These are phyloP conservation scores for Spatholobus suberectus DNA, from an alignment of 306 rosid species.

Conservation along the genomic window DNA sequence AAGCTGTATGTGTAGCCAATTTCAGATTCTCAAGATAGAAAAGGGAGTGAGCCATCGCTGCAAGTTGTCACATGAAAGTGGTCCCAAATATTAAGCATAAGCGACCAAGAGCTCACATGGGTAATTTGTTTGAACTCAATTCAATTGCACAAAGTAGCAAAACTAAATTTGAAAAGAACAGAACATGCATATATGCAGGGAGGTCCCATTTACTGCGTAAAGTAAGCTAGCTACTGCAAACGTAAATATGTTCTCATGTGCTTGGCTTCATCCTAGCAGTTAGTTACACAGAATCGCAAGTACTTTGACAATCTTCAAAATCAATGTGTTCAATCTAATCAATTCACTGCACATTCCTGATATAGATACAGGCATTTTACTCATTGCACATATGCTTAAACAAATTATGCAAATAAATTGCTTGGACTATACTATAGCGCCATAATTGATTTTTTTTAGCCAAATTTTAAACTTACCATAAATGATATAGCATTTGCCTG, in stretches of 20 bases:
- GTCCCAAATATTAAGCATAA: conserved; percentile 44
- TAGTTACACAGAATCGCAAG: conserved; percentile 25
- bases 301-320: conserved; percentile 23
- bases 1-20: neutral
- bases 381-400: neutral
- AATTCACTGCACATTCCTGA: conserved; percentile 25
- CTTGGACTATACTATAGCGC: neutral
- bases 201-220: conserved; percentile 54
- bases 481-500: neutral
- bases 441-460: neutral
- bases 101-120: conserved; percentile 48
- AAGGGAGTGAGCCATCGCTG: neutral
- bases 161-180: conserved; percentile 42
- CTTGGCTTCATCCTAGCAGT: conserved; percentile 33
- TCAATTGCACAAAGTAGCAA: conserved; percentile 50
- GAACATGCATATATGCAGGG: conserved; percentile 22
- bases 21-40: neutral
- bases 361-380: neutral
- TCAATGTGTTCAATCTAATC: conserved; percentile 30
- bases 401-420: neutral
- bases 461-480: neutral
- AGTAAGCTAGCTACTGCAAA: neutral
- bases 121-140: conserved; percentile 49
- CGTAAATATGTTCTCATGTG: conserved; percentile 11
- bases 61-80: conserved; percentile 46